These are phyloP conservation scores for Acanthamoeba royreba DNA, from an alignment of 208 protist genomes.

Conservation along the genomic window DNA sequence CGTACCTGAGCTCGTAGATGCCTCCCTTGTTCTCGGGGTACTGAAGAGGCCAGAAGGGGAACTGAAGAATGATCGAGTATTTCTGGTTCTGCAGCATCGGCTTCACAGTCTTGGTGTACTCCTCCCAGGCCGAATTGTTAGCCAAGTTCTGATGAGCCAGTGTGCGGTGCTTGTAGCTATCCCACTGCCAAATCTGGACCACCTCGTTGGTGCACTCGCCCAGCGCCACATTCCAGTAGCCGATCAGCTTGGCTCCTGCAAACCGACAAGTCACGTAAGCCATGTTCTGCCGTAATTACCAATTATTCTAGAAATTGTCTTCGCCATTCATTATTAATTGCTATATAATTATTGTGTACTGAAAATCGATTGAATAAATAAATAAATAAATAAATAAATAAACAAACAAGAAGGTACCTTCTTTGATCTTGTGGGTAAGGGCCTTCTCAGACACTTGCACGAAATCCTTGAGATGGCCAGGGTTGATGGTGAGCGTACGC, in stretches of 20 bases:
- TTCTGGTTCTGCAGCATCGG: constrained; percentile 25
- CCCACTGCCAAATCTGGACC: constrained; percentile 9
- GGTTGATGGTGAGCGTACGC: background rate
- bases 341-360: too few relatives aligned
- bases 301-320: too few relatives aligned
- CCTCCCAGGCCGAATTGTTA: background rate
- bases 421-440: background rate
- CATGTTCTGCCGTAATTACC: background rate
- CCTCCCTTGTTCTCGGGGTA: background rate
- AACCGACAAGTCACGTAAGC: background rate
- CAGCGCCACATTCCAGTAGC: background rate
- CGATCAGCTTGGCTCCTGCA: constrained; percentile 21
- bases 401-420: background rate
- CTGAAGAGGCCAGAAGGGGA: constrained; percentile 1
- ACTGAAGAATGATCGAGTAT: background rate
- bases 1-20: constrained; percentile 27
- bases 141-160: background rate
- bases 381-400: background rate
- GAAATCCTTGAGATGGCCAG: background rate
- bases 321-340: too few relatives aligned
- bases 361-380: background rate
- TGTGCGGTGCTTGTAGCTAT: constrained; percentile 8
- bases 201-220: constrained; percentile 9
- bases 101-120: constrained; percentile 9
- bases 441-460: constrained; percentile 3